Percentiles rank a stretch among this genome's conserved stretches.
These are phyloP conservation scores for Hericium coralloides DNA, from an alignment of 768 basidiomycete genomes.

Conservation along the genomic window DNA sequence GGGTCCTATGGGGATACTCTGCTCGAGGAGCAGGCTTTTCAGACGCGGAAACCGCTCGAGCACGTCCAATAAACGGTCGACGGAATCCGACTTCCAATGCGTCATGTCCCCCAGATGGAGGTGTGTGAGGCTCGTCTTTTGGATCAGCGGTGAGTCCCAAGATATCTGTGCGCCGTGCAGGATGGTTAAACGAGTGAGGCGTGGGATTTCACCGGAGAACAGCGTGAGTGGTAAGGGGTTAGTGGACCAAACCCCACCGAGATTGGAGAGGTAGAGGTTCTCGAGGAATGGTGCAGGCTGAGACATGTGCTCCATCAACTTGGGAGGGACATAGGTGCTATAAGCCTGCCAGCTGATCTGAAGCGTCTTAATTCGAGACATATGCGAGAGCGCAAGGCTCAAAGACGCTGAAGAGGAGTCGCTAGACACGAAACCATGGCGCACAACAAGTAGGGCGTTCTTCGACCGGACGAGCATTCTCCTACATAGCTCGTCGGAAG, in stretches of 20 bases:
- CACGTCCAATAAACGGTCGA: not conserved
- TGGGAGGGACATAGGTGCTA: not conserved
- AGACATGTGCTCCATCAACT: not conserved
- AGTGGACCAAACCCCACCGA: not conserved
- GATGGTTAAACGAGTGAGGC: not conserved
- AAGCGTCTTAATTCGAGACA: not conserved
- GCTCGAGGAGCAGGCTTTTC: not conserved
- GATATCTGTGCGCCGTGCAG: not conserved
- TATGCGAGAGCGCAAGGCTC: not conserved
- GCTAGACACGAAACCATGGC: not conserved
- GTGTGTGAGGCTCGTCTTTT: not conserved
- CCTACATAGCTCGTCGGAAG: not conserved
- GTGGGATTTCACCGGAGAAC: not conserved
- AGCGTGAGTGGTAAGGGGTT: not conserved
- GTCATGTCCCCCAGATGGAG: not conserved
- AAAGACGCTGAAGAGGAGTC: not conserved
- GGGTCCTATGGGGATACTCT: not conserved
- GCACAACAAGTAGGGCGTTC: not conserved
- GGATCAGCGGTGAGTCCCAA: not conserved
- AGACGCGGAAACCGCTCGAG: not conserved
- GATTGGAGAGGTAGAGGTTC: not conserved
- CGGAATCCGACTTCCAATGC: not conserved
- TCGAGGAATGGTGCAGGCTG: not conserved
- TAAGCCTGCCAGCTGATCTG: not conserved
- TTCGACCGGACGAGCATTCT: not conserved